Conservation (phyloP, 2,329 filamentous ascomycete species). For the Stylonectria norvegica region DNA sequence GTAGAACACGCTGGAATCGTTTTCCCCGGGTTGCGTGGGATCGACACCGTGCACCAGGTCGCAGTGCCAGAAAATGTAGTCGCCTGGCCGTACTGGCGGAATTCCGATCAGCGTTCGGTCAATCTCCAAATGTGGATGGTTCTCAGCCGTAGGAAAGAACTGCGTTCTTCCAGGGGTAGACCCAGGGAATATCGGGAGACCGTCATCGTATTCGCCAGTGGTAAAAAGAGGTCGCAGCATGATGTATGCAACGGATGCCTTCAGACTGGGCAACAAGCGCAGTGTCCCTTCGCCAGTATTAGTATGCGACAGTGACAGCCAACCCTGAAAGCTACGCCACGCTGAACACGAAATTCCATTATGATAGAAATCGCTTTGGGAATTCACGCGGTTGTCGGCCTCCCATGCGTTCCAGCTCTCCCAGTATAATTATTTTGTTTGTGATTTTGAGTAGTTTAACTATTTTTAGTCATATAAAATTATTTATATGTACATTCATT, state of each 20-base stretch:
- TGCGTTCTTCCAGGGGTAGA: constrained; percentile 62
- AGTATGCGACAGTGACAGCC: constrained; percentile 68
- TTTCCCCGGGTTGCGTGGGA: constrained; percentile 61
- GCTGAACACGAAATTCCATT: constrained; percentile 61
- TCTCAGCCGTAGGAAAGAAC: constrained; percentile 53
- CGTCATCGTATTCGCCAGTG: constrained; percentile 32
- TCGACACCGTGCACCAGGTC: constrained; percentile 76
- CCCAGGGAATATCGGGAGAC: constrained; percentile 59
- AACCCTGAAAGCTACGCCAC: constrained; percentile 81
- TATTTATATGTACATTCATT: too few species aligned
- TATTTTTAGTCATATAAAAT: too few species aligned
- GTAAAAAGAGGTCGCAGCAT: constrained; percentile 77
- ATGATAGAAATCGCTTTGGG: constrained; percentile 64
- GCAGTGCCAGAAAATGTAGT: constrained; percentile 76
- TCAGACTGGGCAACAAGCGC: constrained; percentile 69
- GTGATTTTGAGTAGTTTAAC: too few species aligned
- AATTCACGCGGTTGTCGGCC: constrained; percentile 59
- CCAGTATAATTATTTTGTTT: too few species aligned
- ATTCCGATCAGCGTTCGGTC: constrained; percentile 61
- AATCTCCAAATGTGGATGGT: constrained; percentile 65
- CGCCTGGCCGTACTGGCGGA: constrained; percentile 61
- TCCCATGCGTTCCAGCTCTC: constrained; percentile 78
- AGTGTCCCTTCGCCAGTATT: constrained; percentile 70
- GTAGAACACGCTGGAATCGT: constrained; percentile 71
- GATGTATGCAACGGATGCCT: constrained; percentile 68